phyloP scores from a whole-genome alignment of 306 rosid genomes.

The Mucuna pruriens region DNA sequence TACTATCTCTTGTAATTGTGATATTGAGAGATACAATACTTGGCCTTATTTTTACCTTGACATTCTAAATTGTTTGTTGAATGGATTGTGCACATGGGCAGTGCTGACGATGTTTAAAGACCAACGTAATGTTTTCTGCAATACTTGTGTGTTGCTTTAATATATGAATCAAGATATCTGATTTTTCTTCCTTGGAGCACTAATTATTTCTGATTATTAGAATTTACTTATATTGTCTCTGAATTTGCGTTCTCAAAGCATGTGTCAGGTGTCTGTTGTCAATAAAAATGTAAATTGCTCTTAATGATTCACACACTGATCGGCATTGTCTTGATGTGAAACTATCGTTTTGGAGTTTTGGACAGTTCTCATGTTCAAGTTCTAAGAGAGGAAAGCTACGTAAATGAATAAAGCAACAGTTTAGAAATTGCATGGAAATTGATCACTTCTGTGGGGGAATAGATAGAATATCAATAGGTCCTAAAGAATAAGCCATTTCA shows the following conservation, averaged over 20 bases:
- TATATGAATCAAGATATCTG: constrained; percentile 38
- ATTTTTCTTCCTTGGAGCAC: background rate
- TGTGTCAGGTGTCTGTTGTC: constrained; percentile 13
- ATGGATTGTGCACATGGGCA: background rate
- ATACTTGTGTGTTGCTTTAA: constrained; percentile 18
- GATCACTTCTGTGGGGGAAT: background rate
- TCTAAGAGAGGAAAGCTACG: background rate
- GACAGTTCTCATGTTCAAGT: constrained; percentile 9
- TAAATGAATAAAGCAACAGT: background rate
- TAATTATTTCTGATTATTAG: background rate
- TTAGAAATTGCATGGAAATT: background rate
- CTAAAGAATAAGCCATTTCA: background rate
- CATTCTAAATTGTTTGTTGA: constrained; percentile 43
- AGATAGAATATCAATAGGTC: background rate
- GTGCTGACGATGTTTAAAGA: background rate
- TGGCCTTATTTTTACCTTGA: constrained; percentile 27
- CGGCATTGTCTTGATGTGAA: constrained; percentile 2
- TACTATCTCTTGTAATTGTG: constrained; percentile 20
- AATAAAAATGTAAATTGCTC: background rate
- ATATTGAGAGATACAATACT: constrained; percentile 27
- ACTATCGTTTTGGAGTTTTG: background rate
- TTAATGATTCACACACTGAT: background rate
- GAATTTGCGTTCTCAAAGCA: background rate
- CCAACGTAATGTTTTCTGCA: constrained; percentile 18
- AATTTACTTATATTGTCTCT: background rate